Base-by-base conservation (phyloP, 139 green algal species). In the Auxenochlorella protothecoides region DNA sequence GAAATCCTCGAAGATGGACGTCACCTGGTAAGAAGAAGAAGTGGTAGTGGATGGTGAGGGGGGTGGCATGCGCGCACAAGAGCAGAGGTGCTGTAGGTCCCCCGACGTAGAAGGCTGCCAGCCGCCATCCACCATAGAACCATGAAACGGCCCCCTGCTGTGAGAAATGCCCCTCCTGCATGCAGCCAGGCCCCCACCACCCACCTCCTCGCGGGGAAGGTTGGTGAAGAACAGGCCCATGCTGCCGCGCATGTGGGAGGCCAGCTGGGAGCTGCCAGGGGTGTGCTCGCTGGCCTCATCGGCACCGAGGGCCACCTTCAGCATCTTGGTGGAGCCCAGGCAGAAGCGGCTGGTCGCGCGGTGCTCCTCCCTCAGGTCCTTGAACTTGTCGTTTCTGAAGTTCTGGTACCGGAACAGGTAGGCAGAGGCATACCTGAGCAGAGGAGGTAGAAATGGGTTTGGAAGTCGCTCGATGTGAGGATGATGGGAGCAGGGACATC, bases 361-460 rank as follows among this genome's bases (percentile, higher is more conserved):
- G 11, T 84, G 75, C 70, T 95, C 84, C 7, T 97, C 85, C 11
- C 92, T 74, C 52, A 98, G 79, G 75, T 93, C 81, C 80, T 98
- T 97, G 75, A 98, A 93, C 59, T 86, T 85, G 63, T 94, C 92
- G 61, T 95, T 98, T 6, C 93, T 83, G 82, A 97, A 93, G 81
- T 98, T 97, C 52, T 89, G 69, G 61, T 92, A 88, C 16, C 79
- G 76, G 72, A 97, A 96, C 3, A 97, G 67, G 73, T 96, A 98
- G 2, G 96, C 72, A 12, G 74, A 72, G 11, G 84, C 81, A 68
- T 91, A 94, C 66, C 89, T 94, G 85, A 2, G 62, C 57, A 4
- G 63, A 3, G 11, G 4, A 55, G 52, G 63, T 16, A 53, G 15
- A 65, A 44, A 44, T 44, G 27, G 27, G 27, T 44, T 44, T 44